Evolutionary conservation across 139 green algal species (phyloP).

Genomic region (Desmodesmus armatus): DNA sequence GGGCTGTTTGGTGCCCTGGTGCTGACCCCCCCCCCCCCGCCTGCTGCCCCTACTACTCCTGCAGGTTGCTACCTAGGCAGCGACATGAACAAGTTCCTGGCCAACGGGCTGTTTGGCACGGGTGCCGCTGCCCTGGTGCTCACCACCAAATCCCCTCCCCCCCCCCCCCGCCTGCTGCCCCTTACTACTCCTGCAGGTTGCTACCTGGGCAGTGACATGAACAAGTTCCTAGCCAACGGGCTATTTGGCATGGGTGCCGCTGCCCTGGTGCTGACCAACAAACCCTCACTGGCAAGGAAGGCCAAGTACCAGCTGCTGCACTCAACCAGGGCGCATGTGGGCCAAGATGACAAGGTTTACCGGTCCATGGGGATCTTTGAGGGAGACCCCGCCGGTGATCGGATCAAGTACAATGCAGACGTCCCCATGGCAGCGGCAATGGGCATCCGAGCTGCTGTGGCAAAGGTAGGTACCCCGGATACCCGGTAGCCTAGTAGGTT

Average conservation of each 20-base stretch:
- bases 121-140: not conserved
- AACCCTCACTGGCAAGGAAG: constrained; percentile 38
- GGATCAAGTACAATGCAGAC: constrained; percentile 31
- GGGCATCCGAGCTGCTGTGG: not conserved
- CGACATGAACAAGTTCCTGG: no score
- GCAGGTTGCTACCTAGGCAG: not conserved
- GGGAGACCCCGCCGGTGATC: constrained; percentile 48
- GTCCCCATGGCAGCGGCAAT: not conserved
- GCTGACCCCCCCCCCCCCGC: not conserved
- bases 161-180: no score
- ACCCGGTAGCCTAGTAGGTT: not conserved
- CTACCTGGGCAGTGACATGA: constrained; percentile 57
- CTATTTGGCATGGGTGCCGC: constrained; percentile 62
- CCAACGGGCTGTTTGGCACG: not conserved
- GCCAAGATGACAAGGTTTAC: constrained; percentile 42
- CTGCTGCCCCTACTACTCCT: not conserved
- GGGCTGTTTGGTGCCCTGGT: not conserved
- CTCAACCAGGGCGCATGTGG: constrained; percentile 72
- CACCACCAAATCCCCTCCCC: not conserved
- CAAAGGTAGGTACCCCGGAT: not conserved
- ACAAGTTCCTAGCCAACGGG: constrained; percentile 61
- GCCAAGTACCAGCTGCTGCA: constrained; percentile 82
- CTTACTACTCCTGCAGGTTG: not conserved
- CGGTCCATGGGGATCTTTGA: constrained; percentile 45
- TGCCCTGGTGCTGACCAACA: constrained; percentile 61